Conservation (phyloP, 306 rosid genomes). For the Aeschynomene evenia region DNA sequence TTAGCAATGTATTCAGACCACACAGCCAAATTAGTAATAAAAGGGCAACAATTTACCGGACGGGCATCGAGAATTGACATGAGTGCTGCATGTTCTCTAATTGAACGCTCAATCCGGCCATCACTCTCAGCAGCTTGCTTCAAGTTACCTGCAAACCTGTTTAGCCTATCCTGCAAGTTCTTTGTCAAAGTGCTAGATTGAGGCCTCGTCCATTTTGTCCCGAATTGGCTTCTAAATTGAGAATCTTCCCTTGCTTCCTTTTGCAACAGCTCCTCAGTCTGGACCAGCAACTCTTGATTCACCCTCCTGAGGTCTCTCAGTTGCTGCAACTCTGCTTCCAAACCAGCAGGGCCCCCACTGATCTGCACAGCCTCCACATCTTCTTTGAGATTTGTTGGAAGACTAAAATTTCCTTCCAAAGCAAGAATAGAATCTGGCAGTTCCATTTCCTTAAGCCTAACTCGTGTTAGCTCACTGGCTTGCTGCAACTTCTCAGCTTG, state of each 20-base stretch:
- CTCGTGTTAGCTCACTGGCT: conserved; percentile 95
- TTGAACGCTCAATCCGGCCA: conserved; percentile 84
- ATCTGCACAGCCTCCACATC: conserved; percentile 99
- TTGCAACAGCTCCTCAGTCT: conserved; percentile 88
- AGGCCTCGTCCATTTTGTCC: conserved; percentile 97
- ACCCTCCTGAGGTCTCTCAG: conserved; percentile 91
- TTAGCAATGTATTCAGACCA: conserved; percentile 12
- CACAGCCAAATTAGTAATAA: neutral
- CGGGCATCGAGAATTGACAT: conserved; percentile 88
- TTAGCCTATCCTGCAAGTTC: conserved; percentile 90
- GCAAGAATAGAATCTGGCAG: conserved; percentile 95
- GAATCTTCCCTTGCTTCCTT: conserved; percentile 94
- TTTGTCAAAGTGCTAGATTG: conserved; percentile 93
- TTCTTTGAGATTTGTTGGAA: conserved; percentile 78
- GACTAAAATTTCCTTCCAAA: conserved; percentile 83
- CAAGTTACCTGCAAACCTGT: conserved; percentile 91
- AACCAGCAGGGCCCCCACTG: conserved; percentile 89
- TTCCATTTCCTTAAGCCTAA: conserved; percentile 97
- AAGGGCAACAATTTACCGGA: conserved; percentile 59
- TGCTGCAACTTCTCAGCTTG: conserved; percentile 95
- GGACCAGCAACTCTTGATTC: conserved; percentile 83
- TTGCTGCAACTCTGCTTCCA: conserved; percentile 94
- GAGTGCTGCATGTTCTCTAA: conserved; percentile 77
- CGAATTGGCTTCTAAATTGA: conserved; percentile 91
- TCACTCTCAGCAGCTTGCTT: conserved; percentile 98